These are phyloP conservation scores for Salix exigua DNA, from an alignment of 345 rosid genomes.

Conservation along the genomic window DNA sequence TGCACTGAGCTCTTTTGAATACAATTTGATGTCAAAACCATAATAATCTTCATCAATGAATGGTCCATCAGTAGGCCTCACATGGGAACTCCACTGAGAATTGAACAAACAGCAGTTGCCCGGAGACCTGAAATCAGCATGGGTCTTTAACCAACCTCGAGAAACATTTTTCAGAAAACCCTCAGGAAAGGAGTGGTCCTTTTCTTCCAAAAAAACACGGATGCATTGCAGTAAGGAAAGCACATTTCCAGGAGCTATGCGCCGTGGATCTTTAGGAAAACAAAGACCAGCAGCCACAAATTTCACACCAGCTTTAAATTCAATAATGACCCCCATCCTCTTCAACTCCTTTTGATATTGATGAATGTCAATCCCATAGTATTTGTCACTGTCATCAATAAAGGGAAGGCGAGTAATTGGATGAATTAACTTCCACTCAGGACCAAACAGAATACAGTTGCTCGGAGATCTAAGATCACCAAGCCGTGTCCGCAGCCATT, in stretches of 20 bases:
- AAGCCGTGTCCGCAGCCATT: constrained; percentile 58
- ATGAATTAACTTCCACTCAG: constrained; percentile 52
- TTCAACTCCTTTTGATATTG: constrained; percentile 46
- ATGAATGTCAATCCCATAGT: constrained; percentile 44
- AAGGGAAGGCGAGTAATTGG: constrained; percentile 54
- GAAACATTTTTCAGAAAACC: constrained; percentile 34
- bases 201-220: constrained; percentile 23
- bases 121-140: constrained; percentile 50
- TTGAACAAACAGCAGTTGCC: constrained; percentile 43
- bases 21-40: constrained; percentile 31
- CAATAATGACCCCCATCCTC: constrained; percentile 38
- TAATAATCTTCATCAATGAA: constrained; percentile 63
- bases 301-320: constrained; percentile 42
- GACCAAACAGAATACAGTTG: constrained; percentile 53
- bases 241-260: constrained; percentile 29
- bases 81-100: constrained; percentile 24
- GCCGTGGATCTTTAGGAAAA: constrained; percentile 29
- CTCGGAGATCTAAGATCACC: constrained; percentile 52
- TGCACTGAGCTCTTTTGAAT: constrained; percentile 36
- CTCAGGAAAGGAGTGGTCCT: constrained; percentile 21
- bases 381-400: constrained; percentile 44
- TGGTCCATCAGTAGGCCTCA: constrained; percentile 61
- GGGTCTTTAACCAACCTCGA: constrained; percentile 53
- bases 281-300: constrained; percentile 40
- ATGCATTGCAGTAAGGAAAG: constrained; percentile 48